These are phyloP conservation scores for Entelexis sorbosivorans DNA, from an alignment of 1,139 yeast genomes.

Conservation along the genomic window DNA sequence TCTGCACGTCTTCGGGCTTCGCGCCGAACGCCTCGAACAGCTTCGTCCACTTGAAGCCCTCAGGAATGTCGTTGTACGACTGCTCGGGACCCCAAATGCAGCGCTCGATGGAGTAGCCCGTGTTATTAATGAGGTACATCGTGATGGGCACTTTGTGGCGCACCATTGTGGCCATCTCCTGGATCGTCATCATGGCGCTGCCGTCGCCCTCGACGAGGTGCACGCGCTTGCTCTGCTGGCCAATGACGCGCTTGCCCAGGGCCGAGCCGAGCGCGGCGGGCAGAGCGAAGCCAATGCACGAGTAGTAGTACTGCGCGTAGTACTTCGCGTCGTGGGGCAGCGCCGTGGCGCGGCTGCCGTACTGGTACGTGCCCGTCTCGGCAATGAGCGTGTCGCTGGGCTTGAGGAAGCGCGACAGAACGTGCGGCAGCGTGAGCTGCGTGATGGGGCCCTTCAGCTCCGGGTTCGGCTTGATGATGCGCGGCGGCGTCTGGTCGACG, in stretches of 20 bases:
- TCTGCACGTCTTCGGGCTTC: constrained; percentile 33
- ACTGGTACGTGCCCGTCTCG: constrained; percentile 72
- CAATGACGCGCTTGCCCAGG: constrained; percentile 49
- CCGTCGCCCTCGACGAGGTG: constrained; percentile 80
- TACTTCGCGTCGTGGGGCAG: constrained; percentile 44
- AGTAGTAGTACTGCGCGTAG: constrained; percentile 59
- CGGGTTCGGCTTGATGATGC: constrained; percentile 25
- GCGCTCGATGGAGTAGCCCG: constrained; percentile 81
- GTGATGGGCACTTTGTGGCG: constrained; percentile 52
- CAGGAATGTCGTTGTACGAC: constrained; percentile 67
- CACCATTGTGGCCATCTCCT: constrained; percentile 58
- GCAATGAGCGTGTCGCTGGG: constrained; percentile 57
- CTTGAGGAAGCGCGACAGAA: constrained; percentile 33
- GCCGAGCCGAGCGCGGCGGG: constrained; percentile 78
- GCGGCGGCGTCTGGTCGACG: constrained; percentile 23
- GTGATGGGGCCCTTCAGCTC: constrained; percentile 25
- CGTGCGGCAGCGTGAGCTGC: constrained; percentile 30
- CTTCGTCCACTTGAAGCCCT: constrained; percentile 66
- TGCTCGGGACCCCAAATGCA: constrained; percentile 67
- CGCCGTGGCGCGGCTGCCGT: constrained; percentile 52
- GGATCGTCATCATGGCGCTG: constrained; percentile 77
- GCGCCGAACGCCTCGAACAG: constrained; percentile 63
- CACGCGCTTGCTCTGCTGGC: constrained; percentile 38
- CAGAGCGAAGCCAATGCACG: constrained; percentile 77
- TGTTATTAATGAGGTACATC: constrained; percentile 62